Evolutionary conservation across 2,329 filamentous ascomycete species (phyloP).

Genomic region (Trichoderma afroharzianum): DNA sequence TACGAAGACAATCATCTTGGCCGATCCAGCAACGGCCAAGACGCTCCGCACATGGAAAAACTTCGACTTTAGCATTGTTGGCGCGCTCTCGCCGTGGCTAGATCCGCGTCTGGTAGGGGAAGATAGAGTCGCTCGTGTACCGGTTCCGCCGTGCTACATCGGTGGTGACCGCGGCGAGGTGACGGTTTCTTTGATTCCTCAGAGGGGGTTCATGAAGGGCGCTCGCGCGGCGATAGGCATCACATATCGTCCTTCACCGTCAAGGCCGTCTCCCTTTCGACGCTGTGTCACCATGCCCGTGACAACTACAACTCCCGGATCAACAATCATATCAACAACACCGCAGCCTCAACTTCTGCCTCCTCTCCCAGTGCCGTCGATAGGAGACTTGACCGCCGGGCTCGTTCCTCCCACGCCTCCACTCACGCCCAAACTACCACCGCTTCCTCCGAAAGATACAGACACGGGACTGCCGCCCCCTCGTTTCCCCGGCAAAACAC

Average conservation of each 20-base stretch:
- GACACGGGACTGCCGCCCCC: constrained; percentile 34
- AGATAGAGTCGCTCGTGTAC: constrained; percentile 41
- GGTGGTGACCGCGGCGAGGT: constrained; percentile 60
- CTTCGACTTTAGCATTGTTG: constrained; percentile 53
- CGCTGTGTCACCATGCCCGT: background rate
- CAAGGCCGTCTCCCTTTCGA: constrained; percentile 21
- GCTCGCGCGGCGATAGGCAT: constrained; percentile 67
- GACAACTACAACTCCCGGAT: background rate
- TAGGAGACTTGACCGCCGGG: background rate
- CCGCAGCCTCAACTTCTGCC: constrained; percentile 14
- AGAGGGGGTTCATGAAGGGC: constrained; percentile 57
- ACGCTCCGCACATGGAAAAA: constrained; percentile 65
- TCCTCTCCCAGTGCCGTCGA: constrained; percentile 7
- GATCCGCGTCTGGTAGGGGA: constrained; percentile 35
- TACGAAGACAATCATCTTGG: constrained; percentile 59
- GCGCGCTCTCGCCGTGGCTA: constrained; percentile 45
- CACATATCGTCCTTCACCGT: constrained; percentile 61
- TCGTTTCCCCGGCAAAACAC: constrained; percentile 39
- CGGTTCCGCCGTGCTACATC: constrained; percentile 50
- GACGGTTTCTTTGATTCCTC: constrained; percentile 64
- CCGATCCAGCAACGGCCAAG: constrained; percentile 61
- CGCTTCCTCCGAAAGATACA: constrained; percentile 26
- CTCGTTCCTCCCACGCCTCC: constrained; percentile 31
- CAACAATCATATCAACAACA: background rate
- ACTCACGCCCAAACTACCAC: constrained; percentile 28